Conservation (phyloP, 768 basidiomycete species). For the Amanita inopinata region DNA sequence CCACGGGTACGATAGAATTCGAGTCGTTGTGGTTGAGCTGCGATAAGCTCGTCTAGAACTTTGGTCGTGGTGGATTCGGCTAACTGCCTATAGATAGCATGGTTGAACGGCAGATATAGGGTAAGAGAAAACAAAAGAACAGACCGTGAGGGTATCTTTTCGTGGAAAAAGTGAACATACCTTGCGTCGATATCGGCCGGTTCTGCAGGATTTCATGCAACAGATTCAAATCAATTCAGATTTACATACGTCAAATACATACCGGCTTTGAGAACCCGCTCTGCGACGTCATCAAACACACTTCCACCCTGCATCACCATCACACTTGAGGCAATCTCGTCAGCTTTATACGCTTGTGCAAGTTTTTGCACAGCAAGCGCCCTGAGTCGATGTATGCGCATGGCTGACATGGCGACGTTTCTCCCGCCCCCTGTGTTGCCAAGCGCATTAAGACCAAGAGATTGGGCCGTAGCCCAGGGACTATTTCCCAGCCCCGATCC, state of each 20-base stretch:
- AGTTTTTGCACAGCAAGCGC: slow-evolving; percentile 81
- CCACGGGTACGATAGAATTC: slow-evolving; percentile 88
- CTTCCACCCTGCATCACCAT: slow-evolving; percentile 95
- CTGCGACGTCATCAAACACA: slow-evolving; percentile 88
- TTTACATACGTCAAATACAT: slow-evolving; percentile 11
- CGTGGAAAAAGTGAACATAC: slow-evolving; percentile 92
- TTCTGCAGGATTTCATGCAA: slow-evolving; percentile 32
- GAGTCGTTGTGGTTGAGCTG: slow-evolving; percentile 59
- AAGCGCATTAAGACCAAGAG: slow-evolving; percentile 50
- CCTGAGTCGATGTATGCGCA: slow-evolving; percentile 71
- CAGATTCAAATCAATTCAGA: slow-evolving; percentile 1
- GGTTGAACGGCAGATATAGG: slow-evolving; percentile 6
- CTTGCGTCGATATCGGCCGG: slow-evolving; percentile 69
- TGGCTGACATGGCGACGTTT: slow-evolving; percentile 76
- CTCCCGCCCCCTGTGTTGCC: slow-evolving; percentile 50
- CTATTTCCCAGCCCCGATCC: slow-evolving; percentile 31
- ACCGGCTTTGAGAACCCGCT: slow-evolving; percentile 66
- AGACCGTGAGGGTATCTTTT: slow-evolving; percentile 88
- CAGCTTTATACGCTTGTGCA: slow-evolving; percentile 75
- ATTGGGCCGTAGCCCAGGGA: slow-evolving; percentile 57
- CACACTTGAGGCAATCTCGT: slow-evolving; percentile 88
- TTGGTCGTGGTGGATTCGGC: slow-evolving; percentile 75
- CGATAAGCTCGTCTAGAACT: slow-evolving; percentile 74
- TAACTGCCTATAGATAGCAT: slow-evolving; percentile 48
- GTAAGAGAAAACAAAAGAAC: slow-evolving; percentile 14